A percentile compares a stretch with the other conserved stretches of the same genome.
phyloP scores from a whole-genome alignment of 2,329 filamentous ascomycete genomes.

The Claviceps spartinae region DNA sequence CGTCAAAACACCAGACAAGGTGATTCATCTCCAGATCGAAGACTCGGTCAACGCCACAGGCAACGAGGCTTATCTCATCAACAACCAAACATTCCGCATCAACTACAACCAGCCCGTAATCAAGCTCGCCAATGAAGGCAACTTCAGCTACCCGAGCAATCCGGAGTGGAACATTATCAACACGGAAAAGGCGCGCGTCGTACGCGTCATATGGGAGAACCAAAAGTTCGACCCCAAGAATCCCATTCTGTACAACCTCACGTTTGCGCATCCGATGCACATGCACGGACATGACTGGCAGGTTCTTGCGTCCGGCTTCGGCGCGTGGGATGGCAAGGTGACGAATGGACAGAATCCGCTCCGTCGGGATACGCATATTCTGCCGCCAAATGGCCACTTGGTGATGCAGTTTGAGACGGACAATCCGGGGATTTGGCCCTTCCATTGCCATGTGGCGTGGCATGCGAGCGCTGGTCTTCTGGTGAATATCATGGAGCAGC shows the following conservation, averaged over 20 bases:
- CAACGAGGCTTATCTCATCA: neutral
- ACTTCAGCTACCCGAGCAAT: neutral
- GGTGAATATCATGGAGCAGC: neutral
- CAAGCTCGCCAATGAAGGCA: neutral
- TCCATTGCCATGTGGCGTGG: conserved; percentile 38
- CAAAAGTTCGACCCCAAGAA: neutral
- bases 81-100: neutral
- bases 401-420: conserved; percentile 35
- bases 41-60: conserved; percentile 1
- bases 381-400: conserved; percentile 29
- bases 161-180: neutral
- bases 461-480: conserved; percentile 15
- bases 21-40: neutral
- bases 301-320: conserved; percentile 13
- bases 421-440: conserved; percentile 36
- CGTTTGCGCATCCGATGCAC: conserved; percentile 21
- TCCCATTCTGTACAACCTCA: conserved; percentile 9
- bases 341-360: conserved; percentile 27
- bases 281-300: conserved; percentile 24
- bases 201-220: conserved; percentile 1
- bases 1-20: neutral
- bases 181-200: neutral
- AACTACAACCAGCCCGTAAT: neutral
- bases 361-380: conserved; percentile 37
- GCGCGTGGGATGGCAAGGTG: conserved; percentile 10